Evolutionary conservation across 345 rosid species (phyloP), one percentile per base, ranked within the genome.

Genomic region (Hypericum perforatum): DNA sequence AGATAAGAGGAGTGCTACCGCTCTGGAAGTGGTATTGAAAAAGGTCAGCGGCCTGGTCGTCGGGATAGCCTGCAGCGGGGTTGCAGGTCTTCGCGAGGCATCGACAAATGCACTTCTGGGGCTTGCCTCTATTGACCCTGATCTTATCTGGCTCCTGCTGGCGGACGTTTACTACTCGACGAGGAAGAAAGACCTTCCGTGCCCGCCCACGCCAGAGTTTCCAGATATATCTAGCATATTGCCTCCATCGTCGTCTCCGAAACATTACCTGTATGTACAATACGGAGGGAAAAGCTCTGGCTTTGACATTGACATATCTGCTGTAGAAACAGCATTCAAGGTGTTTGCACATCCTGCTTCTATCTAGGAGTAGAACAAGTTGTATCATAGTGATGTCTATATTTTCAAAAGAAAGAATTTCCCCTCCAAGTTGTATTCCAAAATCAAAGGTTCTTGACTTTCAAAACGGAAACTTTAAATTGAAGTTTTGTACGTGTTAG

Each of bases 141-240:
- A 92, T 73, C 90, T 92, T 39, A 70, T 91, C 13, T 85, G 98
- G 96, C 77, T 92, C 62, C 86, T 88, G 45, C 60, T 92, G 57
- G 88, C 94, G 0, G 98, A 92, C 57, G 84, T 88, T 42, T 83
- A 88, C 60, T 88, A 68, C 72, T 66, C 94, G 16, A 29, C 70
- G 62, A 77, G 76, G 80, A 76, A 63, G 74, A 76, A 62, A 52
- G 67, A 72, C 46, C 11, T 62, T 39, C 86, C 85, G 59, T 45
- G 59, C 0, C 87, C 89, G 4, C 87, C 95, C 3, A 56, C 70
- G 7, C 29, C 70, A 6, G 78, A 74, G 42, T 91, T 87, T 6
- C 88, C 80, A 0, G 71, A 56, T 2, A 41, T 85, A 16, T 60
- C 79, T 16, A 49, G 7, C 42, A 69, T 80, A 43, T 66, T 92